Percentiles rank a stretch among this genome's conserved stretches.
Conservation (phyloP, 2,329 filamentous ascomycete genomes). For the Paracorniculantispora psalliotae region DNA sequence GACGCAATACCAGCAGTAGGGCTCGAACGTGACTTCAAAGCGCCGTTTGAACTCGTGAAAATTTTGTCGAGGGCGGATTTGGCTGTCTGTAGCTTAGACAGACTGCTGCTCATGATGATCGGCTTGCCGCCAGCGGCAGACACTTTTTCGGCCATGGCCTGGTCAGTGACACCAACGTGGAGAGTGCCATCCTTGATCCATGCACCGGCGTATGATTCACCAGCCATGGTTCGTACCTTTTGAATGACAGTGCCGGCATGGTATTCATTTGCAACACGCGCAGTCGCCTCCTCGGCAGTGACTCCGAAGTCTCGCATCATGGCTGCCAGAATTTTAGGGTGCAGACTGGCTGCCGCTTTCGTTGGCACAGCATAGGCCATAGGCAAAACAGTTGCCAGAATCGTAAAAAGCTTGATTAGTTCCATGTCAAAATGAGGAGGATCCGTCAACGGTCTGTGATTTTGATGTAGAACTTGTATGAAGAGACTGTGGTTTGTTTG, state of each 20-base stretch:
- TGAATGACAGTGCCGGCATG: constrained; percentile 12
- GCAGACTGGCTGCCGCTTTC: constrained; percentile 28
- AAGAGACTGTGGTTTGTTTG: no score
- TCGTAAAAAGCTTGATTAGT: constrained; percentile 32
- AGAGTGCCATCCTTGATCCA: constrained; percentile 32
- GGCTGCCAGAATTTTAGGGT: constrained; percentile 35
- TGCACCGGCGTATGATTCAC: constrained; percentile 32
- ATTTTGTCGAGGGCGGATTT: no score
- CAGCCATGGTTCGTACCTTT: constrained; percentile 27
- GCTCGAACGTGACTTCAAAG: not conserved
- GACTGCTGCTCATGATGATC: constrained; percentile 26
- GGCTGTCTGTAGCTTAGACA: constrained; percentile 17
- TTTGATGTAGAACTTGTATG: no score
- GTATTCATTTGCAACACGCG: constrained; percentile 33
- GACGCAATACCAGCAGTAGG: constrained; percentile 28
- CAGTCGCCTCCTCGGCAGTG: constrained; percentile 31
- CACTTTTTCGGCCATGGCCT: constrained; percentile 30
- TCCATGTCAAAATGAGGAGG: constrained; percentile 28
- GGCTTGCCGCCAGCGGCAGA: constrained; percentile 31
- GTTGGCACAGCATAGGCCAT: constrained; percentile 35
- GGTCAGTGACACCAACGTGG: constrained; percentile 33
- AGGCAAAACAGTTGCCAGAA: constrained; percentile 34
- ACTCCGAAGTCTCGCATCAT: constrained; percentile 39
- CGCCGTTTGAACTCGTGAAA: no score
- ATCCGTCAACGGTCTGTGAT: no score